Evolutionary conservation across 108 stramenopile species (phyloP), one percentile per base, ranked within the genome.

Genomic region (Cyclotella kingstonii): DNA sequence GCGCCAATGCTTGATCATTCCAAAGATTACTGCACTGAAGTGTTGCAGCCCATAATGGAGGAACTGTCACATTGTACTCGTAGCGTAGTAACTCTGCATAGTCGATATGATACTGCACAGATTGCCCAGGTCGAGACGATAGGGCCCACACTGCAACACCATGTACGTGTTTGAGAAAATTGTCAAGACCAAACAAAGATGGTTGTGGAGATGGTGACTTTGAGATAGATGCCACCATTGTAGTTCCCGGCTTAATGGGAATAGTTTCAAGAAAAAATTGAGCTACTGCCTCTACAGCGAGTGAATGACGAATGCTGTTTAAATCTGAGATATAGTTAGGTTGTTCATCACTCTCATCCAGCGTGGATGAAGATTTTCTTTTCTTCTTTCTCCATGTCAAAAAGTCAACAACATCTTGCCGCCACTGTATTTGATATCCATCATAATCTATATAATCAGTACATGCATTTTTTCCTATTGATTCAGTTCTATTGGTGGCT

Each of bases 31-130:
- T 87, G 51, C 85, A 86, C 44, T 92, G 91, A n/a, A 83, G 19
- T 21, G 91, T 92, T 9, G 87, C 91, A 14, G 91, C 91, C 59
- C 69, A 81, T 2, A 92, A 26, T 5, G 91, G 91, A 8, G 87
- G 87, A 14, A 85, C 83, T 43, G 84, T 89, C 4, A 85, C 69
- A 56, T 89, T 89, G 40, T 65, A 59, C 48, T 85, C 84, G 49
- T 89, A 89, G 17, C 91, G 78, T 43, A 86, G 47, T 41, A 87
- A 79, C 48, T 92, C 91, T 4, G 91, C 91, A 60, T 89, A 92
- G 61, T 92, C 91, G 43, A 92, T 73, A 60, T 92, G 91, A 63
- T 89, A 92, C 27, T 84, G 66, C 15, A 89, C 87, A n/a, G 70
- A 54, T 12, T 79, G 48, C 36, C 81, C 82, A 27, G 44, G 59